phyloP scores from a whole-genome alignment of 192 early-diverging fungal genomes.

The Paraglomus occultum region DNA sequence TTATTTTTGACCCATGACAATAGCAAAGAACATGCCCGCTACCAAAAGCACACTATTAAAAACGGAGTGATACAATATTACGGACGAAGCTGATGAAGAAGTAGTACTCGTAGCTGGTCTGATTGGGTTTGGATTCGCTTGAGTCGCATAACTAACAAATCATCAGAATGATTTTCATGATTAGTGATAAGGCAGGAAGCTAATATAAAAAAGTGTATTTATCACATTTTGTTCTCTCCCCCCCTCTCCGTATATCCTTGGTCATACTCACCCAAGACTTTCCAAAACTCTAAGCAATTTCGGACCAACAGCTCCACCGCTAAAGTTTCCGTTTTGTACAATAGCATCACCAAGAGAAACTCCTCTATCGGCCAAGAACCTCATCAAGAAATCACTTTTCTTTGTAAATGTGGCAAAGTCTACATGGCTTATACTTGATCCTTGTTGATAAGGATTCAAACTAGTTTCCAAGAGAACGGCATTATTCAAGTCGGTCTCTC shows the following conservation, averaged over 20 bases:
- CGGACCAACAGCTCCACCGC: constrained; percentile 38
- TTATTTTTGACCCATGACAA: no score
- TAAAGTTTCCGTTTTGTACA: constrained; percentile 5
- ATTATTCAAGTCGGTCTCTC: neutral
- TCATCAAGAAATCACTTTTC: constrained; percentile 44
- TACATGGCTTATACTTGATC: constrained; percentile 42
- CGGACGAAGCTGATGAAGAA: no score
- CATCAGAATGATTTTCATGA: no score
- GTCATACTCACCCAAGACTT: constrained; percentile 32
- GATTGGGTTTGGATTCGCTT: no score
- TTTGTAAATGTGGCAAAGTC: constrained; percentile 35
- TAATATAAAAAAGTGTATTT: no score
- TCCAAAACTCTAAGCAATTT: constrained; percentile 28
- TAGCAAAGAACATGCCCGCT: no score
- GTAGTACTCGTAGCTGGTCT: no score
- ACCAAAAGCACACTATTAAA: no score
- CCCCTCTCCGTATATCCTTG: neutral
- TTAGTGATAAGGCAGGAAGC: no score
- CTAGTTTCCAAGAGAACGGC: constrained; percentile 39
- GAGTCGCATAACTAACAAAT: no score
- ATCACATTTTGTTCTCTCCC: no score
- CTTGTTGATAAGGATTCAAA: constrained; percentile 32
- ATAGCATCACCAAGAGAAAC: constrained; percentile 31
- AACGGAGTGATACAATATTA: no score
- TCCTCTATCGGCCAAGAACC: constrained; percentile 38